These are phyloP conservation scores for Boletellus emodensis DNA, from an alignment of 768 basidiomycete genomes.

Conservation along the genomic window DNA sequence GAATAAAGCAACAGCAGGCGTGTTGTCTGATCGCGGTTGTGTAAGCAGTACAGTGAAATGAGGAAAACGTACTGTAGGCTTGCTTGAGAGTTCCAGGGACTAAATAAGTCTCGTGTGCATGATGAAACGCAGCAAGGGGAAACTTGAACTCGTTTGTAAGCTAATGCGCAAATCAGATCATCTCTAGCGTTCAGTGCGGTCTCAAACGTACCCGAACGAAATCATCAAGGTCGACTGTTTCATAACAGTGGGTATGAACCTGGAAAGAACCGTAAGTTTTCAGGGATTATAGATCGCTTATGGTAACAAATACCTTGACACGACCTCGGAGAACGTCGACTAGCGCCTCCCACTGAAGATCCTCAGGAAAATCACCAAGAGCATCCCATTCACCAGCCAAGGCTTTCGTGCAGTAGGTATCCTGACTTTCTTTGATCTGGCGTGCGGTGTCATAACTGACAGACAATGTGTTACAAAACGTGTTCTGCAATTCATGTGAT, in stretches of 20 bases:
- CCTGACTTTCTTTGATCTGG: conserved; percentile 51
- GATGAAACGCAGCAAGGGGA: conserved; percentile 76
- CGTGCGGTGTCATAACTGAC: conserved; percentile 50
- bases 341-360: conserved; percentile 68
- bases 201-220: conserved; percentile 53
- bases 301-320: conserved; percentile 51
- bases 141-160: conserved; percentile 91
- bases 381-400: conserved; percentile 36
- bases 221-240: conserved; percentile 63
- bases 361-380: conserved; percentile 62
- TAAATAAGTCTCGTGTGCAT: conserved; percentile 89
- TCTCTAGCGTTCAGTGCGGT: neutral
- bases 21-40: conserved; percentile 33
- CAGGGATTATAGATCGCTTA: neutral
- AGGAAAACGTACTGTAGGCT: conserved; percentile 42
- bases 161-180: conserved; percentile 33
- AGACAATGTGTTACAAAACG: conserved; percentile 1
- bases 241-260: conserved; percentile 43
- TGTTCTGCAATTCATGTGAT: neutral
- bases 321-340: conserved; percentile 82
- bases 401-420: conserved; percentile 48
- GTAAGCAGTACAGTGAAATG: neutral
- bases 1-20: conserved; percentile 77
- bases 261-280: conserved; percentile 7
- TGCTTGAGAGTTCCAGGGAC: conserved; percentile 77